Percentiles rank a stretch among this genome's conserved stretches.
Conservation (phyloP, 805 yeast species). For the Candida palmyrensis region DNA sequence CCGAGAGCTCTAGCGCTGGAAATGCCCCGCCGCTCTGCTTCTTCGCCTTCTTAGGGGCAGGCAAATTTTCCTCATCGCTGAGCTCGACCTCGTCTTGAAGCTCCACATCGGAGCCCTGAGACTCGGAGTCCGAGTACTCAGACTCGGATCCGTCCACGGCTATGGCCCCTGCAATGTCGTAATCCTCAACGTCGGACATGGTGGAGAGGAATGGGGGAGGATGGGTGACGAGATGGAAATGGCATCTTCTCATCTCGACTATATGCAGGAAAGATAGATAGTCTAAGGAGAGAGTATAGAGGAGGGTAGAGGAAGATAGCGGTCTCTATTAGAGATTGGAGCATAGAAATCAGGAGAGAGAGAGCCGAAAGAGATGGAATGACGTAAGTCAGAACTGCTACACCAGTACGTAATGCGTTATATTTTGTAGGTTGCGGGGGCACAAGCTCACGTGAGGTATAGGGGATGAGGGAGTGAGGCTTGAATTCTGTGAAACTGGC, state of each 20-base stretch:
- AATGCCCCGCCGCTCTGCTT: conserved; percentile 25
- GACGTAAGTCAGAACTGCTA: no score
- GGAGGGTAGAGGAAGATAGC: no score
- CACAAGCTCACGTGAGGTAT: no score
- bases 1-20: conserved; percentile 51
- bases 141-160: conserved; percentile 36
- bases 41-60: conserved; percentile 22
- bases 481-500: no score
- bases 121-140: conserved; percentile 10
- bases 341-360: no score
- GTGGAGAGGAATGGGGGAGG: neutral
- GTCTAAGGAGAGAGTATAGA: no score
- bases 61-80: conserved; percentile 47
- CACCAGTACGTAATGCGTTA: no score
- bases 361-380: no score
- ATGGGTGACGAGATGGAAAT: conserved; percentile 2
- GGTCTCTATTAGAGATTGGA: no score
- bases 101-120: conserved; percentile 27
- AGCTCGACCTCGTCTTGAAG: conserved; percentile 51
- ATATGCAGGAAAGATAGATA: conserved; percentile 4
- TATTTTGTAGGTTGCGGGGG: no score
- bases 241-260: conserved; percentile 1
- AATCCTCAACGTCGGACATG: conserved; percentile 44
- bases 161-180: conserved; percentile 60
- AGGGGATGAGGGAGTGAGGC: no score